Evolutionary conservation across 495 filamentous ascomycete species (phyloP).

Genomic region (Aspergillus hancockii): DNA sequence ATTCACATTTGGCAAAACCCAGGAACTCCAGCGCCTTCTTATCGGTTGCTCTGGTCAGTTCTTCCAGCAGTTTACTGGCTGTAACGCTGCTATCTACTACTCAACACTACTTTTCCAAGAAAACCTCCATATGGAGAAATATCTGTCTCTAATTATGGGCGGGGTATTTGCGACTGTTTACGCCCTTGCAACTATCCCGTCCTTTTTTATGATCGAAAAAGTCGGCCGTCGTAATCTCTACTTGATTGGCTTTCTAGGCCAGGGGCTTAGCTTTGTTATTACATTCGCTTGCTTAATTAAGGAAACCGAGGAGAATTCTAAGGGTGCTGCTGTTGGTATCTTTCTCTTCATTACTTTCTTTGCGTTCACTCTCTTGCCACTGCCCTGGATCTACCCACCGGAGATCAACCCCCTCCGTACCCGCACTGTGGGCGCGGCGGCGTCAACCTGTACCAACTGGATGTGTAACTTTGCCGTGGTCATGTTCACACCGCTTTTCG

Average conservation of each 20-base stretch:
- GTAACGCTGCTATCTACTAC: constrained; percentile 24
- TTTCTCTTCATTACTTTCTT: not conserved
- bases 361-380: too few relatives aligned
- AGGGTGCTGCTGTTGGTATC: not conserved
- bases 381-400: not conserved
- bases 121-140: constrained; percentile 12
- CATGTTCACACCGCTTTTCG: constrained; percentile 51
- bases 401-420: not conserved
- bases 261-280: constrained; percentile 22
- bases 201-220: constrained; percentile 51
- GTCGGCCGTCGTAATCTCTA: constrained; percentile 49
- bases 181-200: constrained; percentile 34
- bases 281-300: constrained; percentile 8
- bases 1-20: constrained; percentile 21
- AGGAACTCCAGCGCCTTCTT: constrained; percentile 20
- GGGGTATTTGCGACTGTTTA: constrained; percentile 42
- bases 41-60: constrained; percentile 36
- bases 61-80: constrained; percentile 30
- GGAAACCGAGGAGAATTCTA: not conserved
- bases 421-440: not conserved
- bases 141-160: constrained; percentile 18
- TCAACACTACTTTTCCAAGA: constrained; percentile 23
- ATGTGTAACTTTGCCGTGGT: constrained; percentile 55
- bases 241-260: constrained; percentile 47
- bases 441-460: constrained; percentile 6